Conservation (phyloP, 2,329 filamentous ascomycete species). For the Exophiala spinifera region DNA sequence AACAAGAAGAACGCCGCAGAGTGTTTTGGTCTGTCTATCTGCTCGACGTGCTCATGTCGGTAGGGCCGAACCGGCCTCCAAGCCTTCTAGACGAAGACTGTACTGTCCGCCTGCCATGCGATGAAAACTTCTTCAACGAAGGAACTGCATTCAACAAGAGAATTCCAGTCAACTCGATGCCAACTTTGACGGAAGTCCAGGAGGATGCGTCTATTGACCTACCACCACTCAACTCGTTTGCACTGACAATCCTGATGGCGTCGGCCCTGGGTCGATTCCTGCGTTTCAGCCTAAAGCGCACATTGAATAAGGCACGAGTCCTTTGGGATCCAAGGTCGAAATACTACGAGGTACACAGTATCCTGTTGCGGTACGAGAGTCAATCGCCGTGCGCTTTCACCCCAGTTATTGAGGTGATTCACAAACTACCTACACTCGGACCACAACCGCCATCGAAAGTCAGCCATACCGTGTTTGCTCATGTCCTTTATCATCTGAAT, state of each 20-base stretch:
- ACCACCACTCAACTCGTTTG: conserved; percentile 6
- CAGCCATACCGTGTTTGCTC: conserved; percentile 34
- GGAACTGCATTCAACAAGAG: conserved; percentile 2
- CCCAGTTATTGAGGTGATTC: not conserved
- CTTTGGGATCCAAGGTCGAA: conserved; percentile 15
- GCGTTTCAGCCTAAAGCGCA: conserved; percentile 9
- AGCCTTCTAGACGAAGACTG: conserved; percentile 65
- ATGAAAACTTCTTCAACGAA: conserved; percentile 14
- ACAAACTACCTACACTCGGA: not conserved
- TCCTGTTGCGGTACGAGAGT: conserved; percentile 9
- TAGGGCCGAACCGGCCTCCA: conserved; percentile 87
- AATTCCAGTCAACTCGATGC: not conserved
- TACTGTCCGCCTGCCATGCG: conserved; percentile 22
- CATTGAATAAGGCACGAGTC: conserved; percentile 1
- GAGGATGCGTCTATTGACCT: no score
- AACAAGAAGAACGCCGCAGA: conserved; percentile 80
- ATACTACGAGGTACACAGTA: conserved; percentile 11
- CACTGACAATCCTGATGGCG: conserved; percentile 11
- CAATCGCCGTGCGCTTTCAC: conserved; percentile 7
- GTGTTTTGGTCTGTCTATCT: conserved; percentile 97
- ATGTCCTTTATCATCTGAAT: conserved; percentile 36
- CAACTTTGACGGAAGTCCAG: conserved; percentile 5
- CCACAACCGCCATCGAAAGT: not conserved
- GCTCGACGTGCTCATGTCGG: conserved; percentile 79
- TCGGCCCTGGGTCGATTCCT: conserved; percentile 12